Conservation (phyloP, 2,329 filamentous ascomycete genomes). For the Pyrenophora tritici-repentis region DNA sequence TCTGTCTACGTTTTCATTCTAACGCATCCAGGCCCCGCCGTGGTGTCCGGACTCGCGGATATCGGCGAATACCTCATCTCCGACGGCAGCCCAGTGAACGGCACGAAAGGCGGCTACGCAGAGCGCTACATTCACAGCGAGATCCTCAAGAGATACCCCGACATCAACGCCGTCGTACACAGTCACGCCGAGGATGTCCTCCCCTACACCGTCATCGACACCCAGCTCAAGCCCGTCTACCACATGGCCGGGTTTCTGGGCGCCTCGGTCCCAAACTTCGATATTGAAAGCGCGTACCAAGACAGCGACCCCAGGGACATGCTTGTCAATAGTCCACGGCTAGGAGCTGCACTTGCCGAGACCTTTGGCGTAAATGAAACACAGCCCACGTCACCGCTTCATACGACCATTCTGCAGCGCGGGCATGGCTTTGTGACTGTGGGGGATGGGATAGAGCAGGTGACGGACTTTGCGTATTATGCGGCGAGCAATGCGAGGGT, state of each 20-base stretch:
- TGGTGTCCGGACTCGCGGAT: conserved; percentile 38
- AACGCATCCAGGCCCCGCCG: not conserved
- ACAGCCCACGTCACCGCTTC: conserved; percentile 25
- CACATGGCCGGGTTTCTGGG: conserved; percentile 49
- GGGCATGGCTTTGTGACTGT: conserved; percentile 50
- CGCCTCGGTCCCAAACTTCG: conserved; percentile 29
- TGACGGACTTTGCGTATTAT: conserved; percentile 48
- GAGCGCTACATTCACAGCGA: conserved; percentile 54
- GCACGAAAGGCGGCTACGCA: conserved; percentile 41
- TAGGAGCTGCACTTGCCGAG: conserved; percentile 29
- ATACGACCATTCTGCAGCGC: conserved; percentile 44
- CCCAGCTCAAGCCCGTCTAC: conserved; percentile 23
- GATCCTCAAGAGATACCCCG: conserved; percentile 52
- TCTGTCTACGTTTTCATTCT: not conserved
- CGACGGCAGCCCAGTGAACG: conserved; percentile 39
- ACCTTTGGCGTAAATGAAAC: conserved; percentile 26
- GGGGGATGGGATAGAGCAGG: conserved; percentile 43
- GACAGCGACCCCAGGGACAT: conserved; percentile 25
- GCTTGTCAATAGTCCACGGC: conserved; percentile 25
- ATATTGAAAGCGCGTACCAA: conserved; percentile 25
- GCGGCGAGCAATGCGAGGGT: conserved; percentile 42
- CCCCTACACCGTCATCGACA: conserved; percentile 40
- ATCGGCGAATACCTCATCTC: conserved; percentile 52
- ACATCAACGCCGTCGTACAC: conserved; percentile 52
- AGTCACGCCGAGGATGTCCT: conserved; percentile 50